Conservation (phyloP, 106 monocot species). For the Agapanthus africanus region DNA sequence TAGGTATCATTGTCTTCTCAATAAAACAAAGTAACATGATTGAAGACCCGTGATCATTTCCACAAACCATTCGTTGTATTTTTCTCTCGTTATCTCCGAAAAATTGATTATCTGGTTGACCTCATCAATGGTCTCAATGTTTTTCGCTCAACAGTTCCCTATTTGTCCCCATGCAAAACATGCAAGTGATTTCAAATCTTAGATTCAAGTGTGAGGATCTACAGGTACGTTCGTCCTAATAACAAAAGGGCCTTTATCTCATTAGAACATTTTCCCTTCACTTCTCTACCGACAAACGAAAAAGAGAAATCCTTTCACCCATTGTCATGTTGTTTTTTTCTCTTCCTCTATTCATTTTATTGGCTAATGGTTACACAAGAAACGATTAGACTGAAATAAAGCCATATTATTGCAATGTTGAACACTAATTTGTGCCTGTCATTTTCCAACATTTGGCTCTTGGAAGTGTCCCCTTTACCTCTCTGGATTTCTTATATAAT, state of each 20-base stretch:
- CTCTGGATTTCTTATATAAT: neutral
- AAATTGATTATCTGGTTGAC: neutral
- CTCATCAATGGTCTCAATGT: neutral
- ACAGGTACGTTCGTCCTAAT: neutral
- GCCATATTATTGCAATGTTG: neutral
- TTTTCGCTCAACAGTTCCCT: neutral
- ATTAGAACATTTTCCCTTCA: neutral
- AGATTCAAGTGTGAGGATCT: neutral
- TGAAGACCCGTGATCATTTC: slow-evolving; percentile 1
- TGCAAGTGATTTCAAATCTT: neutral
- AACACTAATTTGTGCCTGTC: slow-evolving; percentile 1
- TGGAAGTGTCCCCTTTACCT: neutral
- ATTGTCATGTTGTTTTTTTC: neutral
- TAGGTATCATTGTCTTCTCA: neutral
- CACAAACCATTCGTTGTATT: neutral
- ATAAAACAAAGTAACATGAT: neutral
- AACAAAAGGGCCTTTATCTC: neutral
- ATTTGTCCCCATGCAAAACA: neutral
- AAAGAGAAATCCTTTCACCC: neutral
- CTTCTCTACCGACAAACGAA: neutral
- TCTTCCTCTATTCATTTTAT: neutral
- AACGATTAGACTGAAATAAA: neutral
- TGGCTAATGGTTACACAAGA: neutral
- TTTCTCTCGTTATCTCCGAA: neutral
- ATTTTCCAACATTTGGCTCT: neutral